Base-by-base conservation (phyloP, 2,329 filamentous ascomycete genomes). In the Aspergillus chevalieri region DNA sequence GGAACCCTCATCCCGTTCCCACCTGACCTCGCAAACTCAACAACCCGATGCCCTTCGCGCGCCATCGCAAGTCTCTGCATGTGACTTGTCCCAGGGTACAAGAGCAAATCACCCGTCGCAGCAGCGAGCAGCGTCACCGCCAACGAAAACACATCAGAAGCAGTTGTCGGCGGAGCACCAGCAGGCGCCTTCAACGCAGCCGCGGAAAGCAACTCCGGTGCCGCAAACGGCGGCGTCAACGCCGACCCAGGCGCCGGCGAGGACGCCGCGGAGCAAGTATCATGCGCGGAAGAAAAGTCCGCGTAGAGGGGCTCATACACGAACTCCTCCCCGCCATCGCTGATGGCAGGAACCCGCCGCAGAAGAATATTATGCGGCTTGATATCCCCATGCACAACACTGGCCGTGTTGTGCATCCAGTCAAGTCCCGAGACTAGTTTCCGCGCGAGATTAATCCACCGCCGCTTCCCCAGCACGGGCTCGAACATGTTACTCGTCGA, bases 321-420 rank as follows among this genome's bases (percentile, higher is more conserved):
- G 33, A 74, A 70, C 5, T 47, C 53, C 9, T 44, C 47, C 4
- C 21, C 21, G 21, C 54, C 52, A 2, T 52, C 47, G 33, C 49
- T 26, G 6, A 52, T 46, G 3, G 51, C 50, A n/a, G 52, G 43
- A 4, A 58, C 52, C 19, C 59, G 56, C 3, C 60, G 62, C 2
- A 77, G 60, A 1, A 76, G 62, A 24, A 76, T 61, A 38, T 76
- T 77, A 43, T 69, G 66, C 4, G 72, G 73, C 52, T 77, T 77
- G 57, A 77, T 70, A 58, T 76, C 74, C 1, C 72, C 74, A 53
- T 78, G 75, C 2, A 76, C 65, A 3, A 77, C 63, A 4, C 65
- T 63, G 2, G 67, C 62, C 3, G 55, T 52, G 30, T 59, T 55
- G 46, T 77, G 75, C 6, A 78, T 61, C 70, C 73, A 78, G 6